A percentile compares a stretch with the other conserved stretches of the same genome.
Conservation (phyloP, 1,284 basidiomycete genomes). For the Xanthoconium separans region DNA sequence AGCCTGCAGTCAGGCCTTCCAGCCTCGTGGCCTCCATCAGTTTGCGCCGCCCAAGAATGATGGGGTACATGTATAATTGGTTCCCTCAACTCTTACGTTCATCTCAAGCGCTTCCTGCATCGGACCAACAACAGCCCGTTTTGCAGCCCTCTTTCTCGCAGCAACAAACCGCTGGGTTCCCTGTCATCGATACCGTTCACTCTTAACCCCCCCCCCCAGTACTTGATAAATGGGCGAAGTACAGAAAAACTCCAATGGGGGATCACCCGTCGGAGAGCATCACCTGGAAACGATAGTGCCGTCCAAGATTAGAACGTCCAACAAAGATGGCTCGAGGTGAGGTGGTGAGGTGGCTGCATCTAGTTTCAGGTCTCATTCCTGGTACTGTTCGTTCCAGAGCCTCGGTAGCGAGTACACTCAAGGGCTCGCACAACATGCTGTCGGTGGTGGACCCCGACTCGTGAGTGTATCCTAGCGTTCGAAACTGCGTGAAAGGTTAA, state of each 20-base stretch:
- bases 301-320: constrained; percentile 11
- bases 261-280: background rate
- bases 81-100: background rate
- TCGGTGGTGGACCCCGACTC: background rate
- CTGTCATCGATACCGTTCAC: background rate
- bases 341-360: background rate
- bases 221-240: constrained; percentile 7
- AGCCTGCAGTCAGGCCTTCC: background rate
- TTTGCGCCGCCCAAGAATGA: background rate
- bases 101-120: background rate
- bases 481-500: background rate
- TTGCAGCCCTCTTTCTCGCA: background rate
- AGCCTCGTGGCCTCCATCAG: constrained; percentile 9
- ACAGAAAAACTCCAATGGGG: background rate
- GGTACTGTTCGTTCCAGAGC: background rate
- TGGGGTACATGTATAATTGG: background rate
- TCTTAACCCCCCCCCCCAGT: background rate
- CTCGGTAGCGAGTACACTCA: constrained; percentile 19
- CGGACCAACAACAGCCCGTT: background rate
- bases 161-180: background rate
- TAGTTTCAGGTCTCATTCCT: background rate
- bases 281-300: constrained; percentile 15
- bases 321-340: constrained; percentile 8
- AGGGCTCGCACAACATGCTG: constrained; percentile 6
- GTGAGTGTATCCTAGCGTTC: constrained; percentile 9